These are phyloP conservation scores for Exophiala mesophila DNA, from an alignment of 2,329 filamentous ascomycete genomes.

Conservation along the genomic window DNA sequence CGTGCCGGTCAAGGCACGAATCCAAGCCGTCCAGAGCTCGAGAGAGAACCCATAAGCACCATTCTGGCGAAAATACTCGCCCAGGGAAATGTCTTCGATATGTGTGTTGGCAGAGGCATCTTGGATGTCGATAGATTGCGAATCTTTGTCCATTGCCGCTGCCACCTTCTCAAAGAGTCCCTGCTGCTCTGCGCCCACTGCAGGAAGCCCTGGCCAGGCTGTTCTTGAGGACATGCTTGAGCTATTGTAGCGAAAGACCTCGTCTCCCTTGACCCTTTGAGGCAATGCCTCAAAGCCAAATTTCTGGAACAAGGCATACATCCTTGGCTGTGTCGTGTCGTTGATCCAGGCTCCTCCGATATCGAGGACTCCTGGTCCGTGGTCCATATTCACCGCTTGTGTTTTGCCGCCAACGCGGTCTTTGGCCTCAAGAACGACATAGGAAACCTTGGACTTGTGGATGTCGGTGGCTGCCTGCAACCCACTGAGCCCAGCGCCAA, in stretches of 20 bases:
- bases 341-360: conserved; percentile 59
- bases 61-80: conserved; percentile 1
- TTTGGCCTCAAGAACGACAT: conserved; percentile 45
- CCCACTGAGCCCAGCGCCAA: conserved; percentile 43
- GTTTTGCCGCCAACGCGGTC: conserved; percentile 51
- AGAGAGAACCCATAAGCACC: background rate
- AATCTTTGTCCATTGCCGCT: background rate
- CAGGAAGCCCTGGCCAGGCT: background rate
- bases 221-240: background rate
- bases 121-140: background rate
- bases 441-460: conserved; percentile 34
- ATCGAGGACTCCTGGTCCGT: conserved; percentile 38
- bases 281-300: conserved; percentile 39
- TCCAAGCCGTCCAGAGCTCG: background rate
- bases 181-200: background rate
- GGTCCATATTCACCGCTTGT: conserved; percentile 35
- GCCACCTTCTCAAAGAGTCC: background rate
- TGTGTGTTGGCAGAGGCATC: conserved; percentile 1
- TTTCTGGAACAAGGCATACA: conserved; percentile 35
- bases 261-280: conserved; percentile 45
- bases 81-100: conserved; percentile 2
- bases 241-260: conserved; percentile 25
- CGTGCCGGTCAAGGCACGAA: conserved; percentile 1
- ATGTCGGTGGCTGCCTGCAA: conserved; percentile 36
- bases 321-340: conserved; percentile 46